A percentile compares a stretch with the other conserved stretches of the same genome.
phyloP scores from a whole-genome alignment of 2,329 filamentous ascomycete species.

The Aureobasidium namibiae region DNA sequence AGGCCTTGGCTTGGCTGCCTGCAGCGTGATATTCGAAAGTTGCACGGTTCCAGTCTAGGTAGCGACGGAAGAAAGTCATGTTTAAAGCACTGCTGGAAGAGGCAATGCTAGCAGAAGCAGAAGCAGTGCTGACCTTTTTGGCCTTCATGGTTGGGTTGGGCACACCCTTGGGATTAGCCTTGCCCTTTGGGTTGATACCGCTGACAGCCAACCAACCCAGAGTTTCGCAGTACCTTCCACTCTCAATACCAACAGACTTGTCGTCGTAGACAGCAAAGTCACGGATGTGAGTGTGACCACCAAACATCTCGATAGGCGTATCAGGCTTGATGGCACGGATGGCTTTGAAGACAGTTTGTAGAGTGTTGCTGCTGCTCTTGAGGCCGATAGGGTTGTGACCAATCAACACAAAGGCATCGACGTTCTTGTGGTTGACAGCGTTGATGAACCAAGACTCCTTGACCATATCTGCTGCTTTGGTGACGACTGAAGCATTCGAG shows the following conservation, averaged over 20 bases:
- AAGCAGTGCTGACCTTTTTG: slow-evolving; percentile 29
- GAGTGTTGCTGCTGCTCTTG: slow-evolving; percentile 34
- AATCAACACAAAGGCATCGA: slow-evolving; percentile 56
- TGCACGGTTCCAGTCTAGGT: slow-evolving; percentile 54
- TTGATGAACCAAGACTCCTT: slow-evolving; percentile 53
- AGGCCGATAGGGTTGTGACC: slow-evolving; percentile 53
- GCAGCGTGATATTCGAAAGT: slow-evolving; percentile 56
- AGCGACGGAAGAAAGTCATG: slow-evolving; percentile 11
- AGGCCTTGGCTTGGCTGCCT: slow-evolving; percentile 39
- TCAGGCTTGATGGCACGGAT: slow-evolving; percentile 51
- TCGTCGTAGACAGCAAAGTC: slow-evolving; percentile 59
- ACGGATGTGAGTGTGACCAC: slow-evolving; percentile 56
- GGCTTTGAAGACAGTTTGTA: slow-evolving; percentile 43
- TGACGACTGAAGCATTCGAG: slow-evolving; percentile 54
- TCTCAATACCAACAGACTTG: slow-evolving; percentile 52
- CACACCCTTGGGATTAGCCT: slow-evolving; percentile 32
- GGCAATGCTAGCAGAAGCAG: slow-evolving; percentile 22
- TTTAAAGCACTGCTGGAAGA: slow-evolving; percentile 10
- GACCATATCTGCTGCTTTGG: slow-evolving; percentile 44
- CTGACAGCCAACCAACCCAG: slow-evolving; percentile 59
- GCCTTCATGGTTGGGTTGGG: slow-evolving; percentile 35
- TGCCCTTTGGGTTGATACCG: slow-evolving; percentile 45
- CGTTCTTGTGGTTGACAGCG: slow-evolving; percentile 47
- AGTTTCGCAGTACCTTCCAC: slow-evolving; percentile 58
- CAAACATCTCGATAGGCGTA: slow-evolving; percentile 57